Conservation (phyloP, 768 basidiomycete genomes). For the Leccinum boreale region DNA sequence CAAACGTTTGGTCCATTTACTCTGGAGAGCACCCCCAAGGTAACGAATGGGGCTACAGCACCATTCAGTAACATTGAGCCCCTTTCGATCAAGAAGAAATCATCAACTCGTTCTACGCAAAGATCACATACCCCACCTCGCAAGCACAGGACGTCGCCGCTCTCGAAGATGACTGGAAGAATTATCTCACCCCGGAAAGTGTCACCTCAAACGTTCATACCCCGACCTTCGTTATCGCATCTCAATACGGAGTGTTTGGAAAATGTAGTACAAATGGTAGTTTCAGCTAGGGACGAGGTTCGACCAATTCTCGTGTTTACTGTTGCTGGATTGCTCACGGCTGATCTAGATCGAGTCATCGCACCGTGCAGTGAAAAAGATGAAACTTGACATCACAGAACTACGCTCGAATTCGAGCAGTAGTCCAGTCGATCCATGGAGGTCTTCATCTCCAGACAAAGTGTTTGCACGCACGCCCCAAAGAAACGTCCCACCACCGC, state of each 20-base stretch:
- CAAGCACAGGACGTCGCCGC: slow-evolving; percentile 49
- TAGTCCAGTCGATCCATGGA: slow-evolving; percentile 36
- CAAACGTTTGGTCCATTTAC: slow-evolving; percentile 57
- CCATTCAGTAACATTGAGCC: slow-evolving; percentile 59
- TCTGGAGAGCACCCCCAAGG: slow-evolving; percentile 57
- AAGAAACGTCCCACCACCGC: slow-evolving; percentile 34
- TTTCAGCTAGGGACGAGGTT: slow-evolving; percentile 67
- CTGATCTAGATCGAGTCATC: slow-evolving; percentile 62
- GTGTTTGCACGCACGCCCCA: slow-evolving; percentile 44
- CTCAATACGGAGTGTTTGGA: slow-evolving; percentile 39
- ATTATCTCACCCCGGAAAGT: slow-evolving; percentile 50
- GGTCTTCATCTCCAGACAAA: slow-evolving; percentile 60
- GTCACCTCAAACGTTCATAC: slow-evolving; percentile 50
- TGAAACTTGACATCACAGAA: slow-evolving; percentile 66
- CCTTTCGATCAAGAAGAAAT: slow-evolving; percentile 82
- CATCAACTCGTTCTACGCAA: slow-evolving; percentile 51
- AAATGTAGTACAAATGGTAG: slow-evolving; percentile 45
- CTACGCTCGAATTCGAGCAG: slow-evolving; percentile 18
- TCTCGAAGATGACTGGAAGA: slow-evolving; percentile 42
- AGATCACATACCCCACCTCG: slow-evolving; percentile 35
- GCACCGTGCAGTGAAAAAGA: slow-evolving; percentile 67
- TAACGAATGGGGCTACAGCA: slow-evolving; percentile 30
- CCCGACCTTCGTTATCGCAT: slow-evolving; percentile 22
- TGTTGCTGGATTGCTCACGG: slow-evolving; percentile 1
- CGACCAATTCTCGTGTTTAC: neutral